These are phyloP conservation scores for Plasmodium vinckei DNA, from an alignment of 169 alveolate genomes.

Conservation along the genomic window DNA sequence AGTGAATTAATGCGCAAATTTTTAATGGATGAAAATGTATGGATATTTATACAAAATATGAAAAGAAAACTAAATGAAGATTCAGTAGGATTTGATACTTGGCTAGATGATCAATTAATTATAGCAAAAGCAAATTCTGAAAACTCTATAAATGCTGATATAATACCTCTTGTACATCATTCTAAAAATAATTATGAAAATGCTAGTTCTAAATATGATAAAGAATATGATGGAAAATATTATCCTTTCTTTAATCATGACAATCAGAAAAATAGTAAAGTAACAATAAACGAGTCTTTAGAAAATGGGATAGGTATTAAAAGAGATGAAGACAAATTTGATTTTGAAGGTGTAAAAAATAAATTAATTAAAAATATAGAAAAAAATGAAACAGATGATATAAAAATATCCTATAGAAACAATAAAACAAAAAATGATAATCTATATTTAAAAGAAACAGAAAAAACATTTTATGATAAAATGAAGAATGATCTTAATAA, in stretches of 20 bases:
- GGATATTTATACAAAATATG: constrained; percentile 72
- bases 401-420: neutral
- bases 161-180: constrained; percentile 59
- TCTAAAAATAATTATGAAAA: constrained; percentile 30
- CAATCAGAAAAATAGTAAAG: too few relatives aligned
- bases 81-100: constrained; percentile 36
- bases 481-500: neutral
- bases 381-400: neutral
- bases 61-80: constrained; percentile 65
- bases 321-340: too few relatives aligned
- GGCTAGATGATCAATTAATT: constrained; percentile 63
- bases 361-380: neutral
- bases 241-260: neutral
- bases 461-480: too few relatives aligned
- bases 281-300: too few relatives aligned
- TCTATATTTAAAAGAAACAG: too few relatives aligned
- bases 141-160: constrained; percentile 23
- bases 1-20: constrained; percentile 71
- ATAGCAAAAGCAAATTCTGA: constrained; percentile 29
- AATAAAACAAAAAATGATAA: too few relatives aligned
- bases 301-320: too few relatives aligned
- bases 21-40: constrained; percentile 69
- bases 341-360: neutral
- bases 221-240: constrained; percentile 20
- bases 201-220: neutral